phyloP scores from a whole-genome alignment of 805 yeast species.

The Ogataea henricii region DNA sequence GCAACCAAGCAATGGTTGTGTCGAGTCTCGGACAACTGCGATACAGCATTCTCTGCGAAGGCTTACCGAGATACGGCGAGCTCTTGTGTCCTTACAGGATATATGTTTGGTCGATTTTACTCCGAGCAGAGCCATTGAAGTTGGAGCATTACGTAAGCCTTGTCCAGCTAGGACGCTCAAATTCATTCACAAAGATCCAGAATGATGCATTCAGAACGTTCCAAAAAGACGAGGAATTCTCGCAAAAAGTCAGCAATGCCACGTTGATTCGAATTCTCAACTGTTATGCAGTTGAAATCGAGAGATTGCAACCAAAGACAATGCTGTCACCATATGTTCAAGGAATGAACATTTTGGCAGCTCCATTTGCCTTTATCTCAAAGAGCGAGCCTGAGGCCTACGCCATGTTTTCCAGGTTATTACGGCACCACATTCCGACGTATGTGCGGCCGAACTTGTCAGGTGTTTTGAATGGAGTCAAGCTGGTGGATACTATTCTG shows the following conservation, averaged over 20 bases:
- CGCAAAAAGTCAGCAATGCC: constrained; percentile 65
- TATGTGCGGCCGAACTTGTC: constrained; percentile 75
- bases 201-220: constrained; percentile 87
- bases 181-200: constrained; percentile 65
- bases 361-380: constrained; percentile 76
- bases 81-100: constrained; percentile 66
- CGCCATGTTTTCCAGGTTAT: constrained; percentile 62
- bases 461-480: constrained; percentile 79
- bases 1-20: constrained; percentile 46
- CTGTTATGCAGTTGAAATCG: constrained; percentile 60
- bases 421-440: constrained; percentile 68
- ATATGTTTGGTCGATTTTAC: constrained; percentile 79
- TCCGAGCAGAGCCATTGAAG: constrained; percentile 60
- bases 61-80: constrained; percentile 32
- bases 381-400: constrained; percentile 87
- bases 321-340: constrained; percentile 71
- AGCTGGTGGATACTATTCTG: constrained; percentile 72
- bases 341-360: constrained; percentile 85
- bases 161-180: constrained; percentile 58
- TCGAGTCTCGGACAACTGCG: constrained; percentile 56
- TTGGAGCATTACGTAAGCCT: constrained; percentile 57
- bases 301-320: constrained; percentile 15
- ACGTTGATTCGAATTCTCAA: constrained; percentile 68
- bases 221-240: constrained; percentile 69
- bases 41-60: constrained; percentile 52